Conservation (phyloP, 2,329 filamentous ascomycete species). For the Colletotrichum eremochloae region DNA sequence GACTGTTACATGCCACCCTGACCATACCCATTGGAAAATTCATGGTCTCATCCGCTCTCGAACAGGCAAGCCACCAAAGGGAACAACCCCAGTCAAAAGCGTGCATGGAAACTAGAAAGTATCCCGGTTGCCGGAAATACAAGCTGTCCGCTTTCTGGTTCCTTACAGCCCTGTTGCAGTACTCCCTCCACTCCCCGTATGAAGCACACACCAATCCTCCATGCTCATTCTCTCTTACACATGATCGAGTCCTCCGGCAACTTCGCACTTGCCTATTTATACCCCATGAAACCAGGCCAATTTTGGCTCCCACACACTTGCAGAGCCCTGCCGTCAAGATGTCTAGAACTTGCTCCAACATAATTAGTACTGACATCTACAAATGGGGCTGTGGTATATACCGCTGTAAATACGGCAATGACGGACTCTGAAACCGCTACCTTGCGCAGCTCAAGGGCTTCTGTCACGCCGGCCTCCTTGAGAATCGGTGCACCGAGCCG, state of each 20-base stretch:
- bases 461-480: neutral
- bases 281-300: neutral
- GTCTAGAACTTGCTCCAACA: neutral
- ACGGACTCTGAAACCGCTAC: constrained; percentile 34
- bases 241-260: neutral
- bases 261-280: neutral
- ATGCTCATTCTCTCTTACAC: neutral
- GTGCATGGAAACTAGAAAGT: neutral
- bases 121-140: neutral
- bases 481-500: neutral
- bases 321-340: neutral
- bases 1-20: neutral
- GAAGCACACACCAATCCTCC: constrained; percentile 6
- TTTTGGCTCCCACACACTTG: neutral
- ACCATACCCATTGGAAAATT: neutral
- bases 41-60: neutral
- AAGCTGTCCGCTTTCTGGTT: neutral
- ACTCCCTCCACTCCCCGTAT: neutral
- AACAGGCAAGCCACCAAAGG: neutral
- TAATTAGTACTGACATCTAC: constrained; percentile 21
- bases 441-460: neutral
- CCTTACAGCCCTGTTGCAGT: neutral
- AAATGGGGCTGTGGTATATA: constrained; percentile 43
- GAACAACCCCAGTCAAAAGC: too few relatives aligned
- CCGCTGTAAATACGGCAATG: constrained; percentile 41